These are phyloP conservation scores for Zarea fungicola DNA, from an alignment of 2,329 filamentous ascomycete species.

Conservation along the genomic window DNA sequence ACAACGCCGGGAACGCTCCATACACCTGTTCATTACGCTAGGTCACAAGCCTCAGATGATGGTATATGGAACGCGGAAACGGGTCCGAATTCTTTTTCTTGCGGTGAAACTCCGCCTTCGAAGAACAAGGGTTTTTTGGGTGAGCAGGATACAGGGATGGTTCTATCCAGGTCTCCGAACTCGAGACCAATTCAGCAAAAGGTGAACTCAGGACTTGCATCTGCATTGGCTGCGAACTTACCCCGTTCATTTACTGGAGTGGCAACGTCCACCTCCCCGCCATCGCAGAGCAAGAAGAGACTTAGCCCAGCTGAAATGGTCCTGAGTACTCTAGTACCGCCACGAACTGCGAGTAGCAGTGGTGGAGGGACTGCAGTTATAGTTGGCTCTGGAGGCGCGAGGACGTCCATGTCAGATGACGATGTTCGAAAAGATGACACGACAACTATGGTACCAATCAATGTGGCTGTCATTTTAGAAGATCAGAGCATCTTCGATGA, in stretches of 20 bases:
- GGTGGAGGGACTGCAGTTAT: conserved; percentile 44
- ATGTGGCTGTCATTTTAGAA: conserved; percentile 49
- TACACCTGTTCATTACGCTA: conserved; percentile 49
- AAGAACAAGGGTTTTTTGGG: conserved; percentile 41
- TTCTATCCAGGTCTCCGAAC: conserved; percentile 56
- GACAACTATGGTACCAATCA: conserved; percentile 44
- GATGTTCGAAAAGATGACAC: conserved; percentile 43
- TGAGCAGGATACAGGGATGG: conserved; percentile 44
- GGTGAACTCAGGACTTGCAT: conserved; percentile 50
- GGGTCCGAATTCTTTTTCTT: conserved; percentile 54
- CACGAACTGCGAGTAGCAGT: conserved; percentile 35
- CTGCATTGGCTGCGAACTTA: conserved; percentile 51
- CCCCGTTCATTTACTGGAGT: conserved; percentile 38
- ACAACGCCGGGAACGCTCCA: conserved; percentile 54
- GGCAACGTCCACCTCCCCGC: conserved; percentile 40
- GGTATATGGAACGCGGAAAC: conserved; percentile 48
- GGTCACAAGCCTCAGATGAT: conserved; percentile 54
- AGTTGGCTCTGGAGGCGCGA: conserved; percentile 41
- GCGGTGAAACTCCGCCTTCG: conserved; percentile 56
- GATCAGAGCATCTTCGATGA: conserved; percentile 64
- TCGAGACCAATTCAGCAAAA: conserved; percentile 45
- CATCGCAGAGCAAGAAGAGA: conserved; percentile 43
- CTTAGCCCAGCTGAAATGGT: conserved; percentile 59
- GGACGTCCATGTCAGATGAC: conserved; percentile 51
- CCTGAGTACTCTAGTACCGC: conserved; percentile 47